These are phyloP conservation scores for Coprinopsis strossmayeri DNA, from an alignment of 768 basidiomycete species.

Conservation along the genomic window DNA sequence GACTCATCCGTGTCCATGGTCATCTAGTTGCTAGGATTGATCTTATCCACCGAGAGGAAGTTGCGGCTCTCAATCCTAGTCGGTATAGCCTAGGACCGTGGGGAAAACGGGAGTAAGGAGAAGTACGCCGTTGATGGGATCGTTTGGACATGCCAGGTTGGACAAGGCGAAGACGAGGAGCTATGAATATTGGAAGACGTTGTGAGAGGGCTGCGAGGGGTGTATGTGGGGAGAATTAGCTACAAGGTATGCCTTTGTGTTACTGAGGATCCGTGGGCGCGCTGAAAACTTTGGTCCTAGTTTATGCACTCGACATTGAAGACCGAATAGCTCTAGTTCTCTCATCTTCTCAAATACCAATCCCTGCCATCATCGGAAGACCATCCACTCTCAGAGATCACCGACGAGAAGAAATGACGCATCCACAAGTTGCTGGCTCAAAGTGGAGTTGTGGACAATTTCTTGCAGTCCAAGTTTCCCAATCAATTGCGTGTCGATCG, in stretches of 20 bases:
- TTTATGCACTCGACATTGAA: slow-evolving; percentile 87
- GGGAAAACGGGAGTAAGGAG: no score
- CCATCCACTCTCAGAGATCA: slow-evolving; percentile 21
- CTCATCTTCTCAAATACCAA: slow-evolving; percentile 72
- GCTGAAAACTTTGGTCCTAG: no score
- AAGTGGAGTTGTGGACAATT: slow-evolving; percentile 81
- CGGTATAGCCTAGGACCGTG: slow-evolving; percentile 60
- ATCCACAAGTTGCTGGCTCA: slow-evolving; percentile 64
- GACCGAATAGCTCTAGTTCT: slow-evolving; percentile 86
- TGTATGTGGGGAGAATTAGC: slow-evolving; percentile 82
- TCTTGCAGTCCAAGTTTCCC: slow-evolving; percentile 83
- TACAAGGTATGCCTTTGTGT: slow-evolving; percentile 51
- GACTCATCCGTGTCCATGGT: slow-evolving; percentile 80
- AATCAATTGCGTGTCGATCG: slow-evolving; percentile 63
- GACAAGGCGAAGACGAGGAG: slow-evolving; percentile 23
- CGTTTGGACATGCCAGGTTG: slow-evolving; percentile 59
- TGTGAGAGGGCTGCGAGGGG: slow-evolving; percentile 54
- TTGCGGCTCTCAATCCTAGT: slow-evolving; percentile 63
- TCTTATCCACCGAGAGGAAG: slow-evolving; percentile 77
- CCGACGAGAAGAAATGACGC: slow-evolving; percentile 39
- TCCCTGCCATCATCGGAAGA: slow-evolving; percentile 29
- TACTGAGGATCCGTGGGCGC: slow-evolving; percentile 11
- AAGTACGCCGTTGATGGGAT: slow-evolving; percentile 76
- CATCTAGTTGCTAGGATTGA: slow-evolving; percentile 84
- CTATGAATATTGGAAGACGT: slow-evolving; percentile 71